Conservation (phyloP, 75 land plant species). For the Azolla pinnata region DNA sequence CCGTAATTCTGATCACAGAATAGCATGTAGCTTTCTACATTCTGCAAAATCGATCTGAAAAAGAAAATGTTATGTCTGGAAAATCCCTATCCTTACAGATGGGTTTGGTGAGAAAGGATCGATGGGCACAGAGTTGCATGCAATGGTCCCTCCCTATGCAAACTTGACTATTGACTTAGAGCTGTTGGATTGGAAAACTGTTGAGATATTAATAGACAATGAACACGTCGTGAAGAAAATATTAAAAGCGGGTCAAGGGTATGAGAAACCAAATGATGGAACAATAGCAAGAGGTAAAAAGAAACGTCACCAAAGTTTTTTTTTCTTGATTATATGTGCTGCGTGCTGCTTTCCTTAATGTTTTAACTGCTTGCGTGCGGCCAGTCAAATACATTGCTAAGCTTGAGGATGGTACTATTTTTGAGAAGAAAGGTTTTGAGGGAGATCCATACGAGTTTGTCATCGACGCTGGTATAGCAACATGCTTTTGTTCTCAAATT, state of each 20-base stretch:
- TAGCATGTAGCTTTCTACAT: too few species aligned
- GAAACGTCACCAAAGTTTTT: too few species aligned
- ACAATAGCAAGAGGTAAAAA: conserved; percentile 44
- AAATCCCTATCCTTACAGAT: too few species aligned
- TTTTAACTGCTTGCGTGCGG: too few species aligned
- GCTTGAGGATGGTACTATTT: conserved; percentile 57
- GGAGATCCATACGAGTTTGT: conserved; percentile 55
- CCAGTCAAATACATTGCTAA: conserved; percentile 61
- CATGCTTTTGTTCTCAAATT: not conserved
- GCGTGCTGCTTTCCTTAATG: not conserved
- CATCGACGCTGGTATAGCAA: conserved; percentile 51
- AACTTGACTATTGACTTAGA: conserved; percentile 44
- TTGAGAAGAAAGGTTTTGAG: conserved; percentile 55
- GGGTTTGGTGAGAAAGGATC: conserved; percentile 63
- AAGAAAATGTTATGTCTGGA: too few species aligned
- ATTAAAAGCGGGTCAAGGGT: conserved; percentile 59
- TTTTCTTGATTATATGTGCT: too few species aligned
- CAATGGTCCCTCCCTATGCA: conserved; percentile 55
- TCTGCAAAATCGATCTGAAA: too few species aligned
- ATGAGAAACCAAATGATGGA: conserved; percentile 68
- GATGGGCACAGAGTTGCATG: conserved; percentile 32
- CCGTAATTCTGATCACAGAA: not conserved
- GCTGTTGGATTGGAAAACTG: conserved; percentile 66
- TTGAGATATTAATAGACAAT: conserved; percentile 46
- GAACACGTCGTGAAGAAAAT: conserved; percentile 68